Evolutionary conservation across 345 rosid genomes (phyloP), one percentile per base, ranked within the genome.

Genomic region (Citrus sp.): DNA sequence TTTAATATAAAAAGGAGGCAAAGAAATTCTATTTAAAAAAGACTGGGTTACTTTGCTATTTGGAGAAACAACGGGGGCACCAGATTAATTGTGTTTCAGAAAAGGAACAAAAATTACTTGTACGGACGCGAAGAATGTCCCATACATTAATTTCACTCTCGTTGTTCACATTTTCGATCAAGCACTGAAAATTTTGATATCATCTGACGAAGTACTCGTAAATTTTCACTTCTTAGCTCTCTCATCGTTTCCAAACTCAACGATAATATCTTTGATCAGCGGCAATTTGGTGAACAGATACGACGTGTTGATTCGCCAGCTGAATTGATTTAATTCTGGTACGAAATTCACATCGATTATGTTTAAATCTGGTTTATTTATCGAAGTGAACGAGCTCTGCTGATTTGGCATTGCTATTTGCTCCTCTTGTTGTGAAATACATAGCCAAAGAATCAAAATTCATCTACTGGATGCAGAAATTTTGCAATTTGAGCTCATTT

Each of bases 221-320:
- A 77, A 76, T 63, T 78, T 46, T 65, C 68, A 24, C 49, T 22
- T 75, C 70, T 54, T 49, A 30, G 16, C 18, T 13, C 51, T 12
- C 51, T 13, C 55, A 28, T 62, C 16, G 14, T 56, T 4, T 35
- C 14, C 66, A 8, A 74, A 38, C 56, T 74, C 69, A 62, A 25
- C 30, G 12, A 28, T 19, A 65, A 62, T 70, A 70, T 78, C 75
- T 70, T 74, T 71, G 49, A 67, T 73, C 75, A 73, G 84, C 78
- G 60, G 69, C 75, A 51, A 74, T 42, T 32, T 28, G 55, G 67
- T 76, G 16, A 27, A 69, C 46, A 4, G 80, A 40, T 69, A 4
- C 61, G 55, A 59, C 61, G 13, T 10, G 16, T 70, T 22, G 68
- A 77, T 46, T 77, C 49, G 22, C 58, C n/a, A 28, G 25, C 63